These are phyloP conservation scores for Fusarium staphyleae DNA, from an alignment of 2,329 filamentous ascomycete species.

Conservation along the genomic window DNA sequence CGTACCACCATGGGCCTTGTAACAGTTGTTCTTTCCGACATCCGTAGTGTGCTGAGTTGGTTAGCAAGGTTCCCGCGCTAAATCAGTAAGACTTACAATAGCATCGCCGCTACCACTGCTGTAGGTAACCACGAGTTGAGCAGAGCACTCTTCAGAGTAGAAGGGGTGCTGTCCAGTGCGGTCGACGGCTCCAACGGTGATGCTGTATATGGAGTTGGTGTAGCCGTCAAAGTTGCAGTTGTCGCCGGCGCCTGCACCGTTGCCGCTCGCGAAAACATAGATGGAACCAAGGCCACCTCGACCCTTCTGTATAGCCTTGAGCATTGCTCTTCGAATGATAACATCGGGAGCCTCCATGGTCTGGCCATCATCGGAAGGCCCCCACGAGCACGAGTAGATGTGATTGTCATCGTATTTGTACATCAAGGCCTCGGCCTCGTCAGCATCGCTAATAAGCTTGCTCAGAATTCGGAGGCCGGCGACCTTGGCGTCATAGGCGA, in stretches of 20 bases:
- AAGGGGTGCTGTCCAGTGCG: conserved; percentile 87
- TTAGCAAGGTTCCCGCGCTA: conserved; percentile 11
- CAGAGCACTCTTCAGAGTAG: conserved; percentile 96
- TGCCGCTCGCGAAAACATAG: conserved; percentile 94
- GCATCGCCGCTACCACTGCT: conserved; percentile 88
- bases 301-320: conserved; percentile 90
- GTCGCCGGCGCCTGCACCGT: conserved; percentile 84
- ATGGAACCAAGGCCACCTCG: conserved; percentile 85
- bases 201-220: conserved; percentile 99
- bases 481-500: conserved; percentile 90
- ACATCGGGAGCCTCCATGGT: conserved; percentile 95
- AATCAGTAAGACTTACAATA: conserved; percentile 64
- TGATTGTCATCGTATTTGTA: conserved; percentile 91
- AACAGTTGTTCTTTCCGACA: conserved; percentile 83
- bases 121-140: conserved; percentile 94
- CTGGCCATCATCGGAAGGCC: conserved; percentile 88
- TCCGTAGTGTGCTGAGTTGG: conserved; percentile 81
- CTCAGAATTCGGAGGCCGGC: conserved; percentile 92
- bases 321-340: conserved; percentile 87
- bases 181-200: conserved; percentile 94
- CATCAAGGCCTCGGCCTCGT: conserved; percentile 92
- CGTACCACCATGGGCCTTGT: conserved; percentile 85
- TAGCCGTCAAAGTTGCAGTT: conserved; percentile 99
- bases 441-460: conserved; percentile 86
- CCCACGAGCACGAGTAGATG: conserved; percentile 99